Evolutionary conservation across 2,329 filamentous ascomycete species (phyloP).

Genomic region (Cladosporium sp.): DNA sequence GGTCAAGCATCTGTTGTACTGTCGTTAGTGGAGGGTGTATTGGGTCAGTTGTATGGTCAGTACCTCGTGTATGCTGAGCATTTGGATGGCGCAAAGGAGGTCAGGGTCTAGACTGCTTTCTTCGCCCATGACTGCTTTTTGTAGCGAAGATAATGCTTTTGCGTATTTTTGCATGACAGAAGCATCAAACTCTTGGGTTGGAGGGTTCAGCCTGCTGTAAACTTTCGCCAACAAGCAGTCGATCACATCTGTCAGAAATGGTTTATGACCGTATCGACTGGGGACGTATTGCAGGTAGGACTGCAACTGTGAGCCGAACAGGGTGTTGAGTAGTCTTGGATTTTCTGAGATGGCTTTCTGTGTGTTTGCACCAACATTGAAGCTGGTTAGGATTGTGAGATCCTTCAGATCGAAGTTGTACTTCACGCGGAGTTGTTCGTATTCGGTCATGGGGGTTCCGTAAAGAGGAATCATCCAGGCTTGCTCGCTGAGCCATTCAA

Average conservation of each 20-base stretch:
- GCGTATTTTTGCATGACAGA: conserved; percentile 18
- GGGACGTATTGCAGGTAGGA: conserved; percentile 25
- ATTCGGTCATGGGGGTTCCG: conserved; percentile 1
- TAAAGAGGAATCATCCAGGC: neutral
- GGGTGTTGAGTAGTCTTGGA: conserved; percentile 6
- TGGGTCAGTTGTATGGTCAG: neutral
- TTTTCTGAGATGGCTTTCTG: neutral
- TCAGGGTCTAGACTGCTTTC: conserved; percentile 16
- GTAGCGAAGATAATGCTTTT: conserved; percentile 20
- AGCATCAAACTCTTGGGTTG: conserved; percentile 7
- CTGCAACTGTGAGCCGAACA: conserved; percentile 15
- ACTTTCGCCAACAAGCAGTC: conserved; percentile 24
- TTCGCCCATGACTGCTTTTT: conserved; percentile 18
- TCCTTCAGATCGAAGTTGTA: conserved; percentile 23
- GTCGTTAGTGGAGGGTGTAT: neutral
- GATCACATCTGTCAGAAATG: conserved; percentile 20
- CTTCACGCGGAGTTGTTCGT: conserved; percentile 12
- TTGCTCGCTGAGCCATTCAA: neutral
- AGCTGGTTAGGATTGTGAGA: conserved; percentile 24
- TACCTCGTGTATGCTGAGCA: conserved; percentile 25
- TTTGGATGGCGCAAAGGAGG: conserved; percentile 22
- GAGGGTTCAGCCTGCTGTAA: conserved; percentile 14
- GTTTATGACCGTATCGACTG: conserved; percentile 20
- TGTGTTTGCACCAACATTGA: conserved; percentile 19
- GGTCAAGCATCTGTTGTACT: conserved; percentile 26